These are phyloP conservation scores for Angomonas deanei DNA, from an alignment of 208 protist genomes.

Conservation along the genomic window DNA sequence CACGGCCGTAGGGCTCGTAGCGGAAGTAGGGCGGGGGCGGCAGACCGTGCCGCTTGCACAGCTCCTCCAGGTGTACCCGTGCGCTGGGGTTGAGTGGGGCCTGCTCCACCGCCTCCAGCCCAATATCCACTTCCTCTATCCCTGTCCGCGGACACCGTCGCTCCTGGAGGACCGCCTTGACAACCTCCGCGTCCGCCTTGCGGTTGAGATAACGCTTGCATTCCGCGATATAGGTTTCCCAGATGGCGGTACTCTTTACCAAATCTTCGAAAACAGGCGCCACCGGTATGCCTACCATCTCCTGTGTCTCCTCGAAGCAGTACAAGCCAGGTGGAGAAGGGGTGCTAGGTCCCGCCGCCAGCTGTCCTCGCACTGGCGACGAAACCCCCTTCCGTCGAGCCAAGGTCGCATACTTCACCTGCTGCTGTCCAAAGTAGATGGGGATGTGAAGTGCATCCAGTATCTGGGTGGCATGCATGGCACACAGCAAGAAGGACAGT, in stretches of 20 bases:
- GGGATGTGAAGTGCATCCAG: constrained; percentile 57
- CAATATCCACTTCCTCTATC: constrained; percentile 8
- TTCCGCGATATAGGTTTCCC: constrained; percentile 1
- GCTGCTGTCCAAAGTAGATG: constrained; percentile 36
- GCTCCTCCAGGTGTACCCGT: constrained; percentile 18
- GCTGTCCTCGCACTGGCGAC: constrained; percentile 22
- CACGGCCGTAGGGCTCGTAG: constrained; percentile 24
- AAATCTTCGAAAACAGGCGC: constrained; percentile 1
- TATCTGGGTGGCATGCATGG: constrained; percentile 45
- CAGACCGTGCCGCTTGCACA: constrained; percentile 36
- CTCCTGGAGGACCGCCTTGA: constrained; percentile 1
- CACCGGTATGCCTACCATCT: constrained; percentile 12
- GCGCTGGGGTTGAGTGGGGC: constrained; percentile 17
- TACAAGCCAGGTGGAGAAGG: constrained; percentile 59
- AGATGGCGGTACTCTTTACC: neutral
- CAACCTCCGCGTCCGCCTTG: neutral
- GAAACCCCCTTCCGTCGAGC: constrained; percentile 19
- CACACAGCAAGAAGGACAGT: constrained; percentile 44
- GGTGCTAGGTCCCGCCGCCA: constrained; percentile 16
- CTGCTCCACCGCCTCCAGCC: constrained; percentile 12
- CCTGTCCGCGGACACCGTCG: constrained; percentile 9
- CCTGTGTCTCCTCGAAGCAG: constrained; percentile 16
- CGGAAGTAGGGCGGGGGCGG: constrained; percentile 38
- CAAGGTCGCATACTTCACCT: constrained; percentile 33
- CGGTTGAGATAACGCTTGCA: constrained; percentile 8